Evolutionary conservation across 2,329 filamentous ascomycete species (phyloP), one percentile per base, ranked within the genome.

Genomic region (Microdochium bolleyi): DNA sequence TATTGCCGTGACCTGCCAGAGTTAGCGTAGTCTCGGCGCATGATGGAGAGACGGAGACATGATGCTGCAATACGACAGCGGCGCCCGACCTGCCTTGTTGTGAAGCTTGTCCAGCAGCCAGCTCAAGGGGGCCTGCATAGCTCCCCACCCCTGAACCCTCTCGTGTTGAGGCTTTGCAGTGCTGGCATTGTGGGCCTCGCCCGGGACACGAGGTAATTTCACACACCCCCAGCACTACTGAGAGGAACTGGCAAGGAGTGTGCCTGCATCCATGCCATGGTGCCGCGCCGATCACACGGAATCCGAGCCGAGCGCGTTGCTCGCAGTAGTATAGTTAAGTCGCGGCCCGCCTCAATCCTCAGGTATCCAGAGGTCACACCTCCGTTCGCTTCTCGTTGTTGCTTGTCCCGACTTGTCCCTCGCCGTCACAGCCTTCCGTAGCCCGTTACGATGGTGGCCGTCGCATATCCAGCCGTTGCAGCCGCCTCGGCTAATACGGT

Each of bases 371-470:
- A 8, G 13, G 3, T 38, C 34, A 38, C 34, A 9, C 34, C 7
- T 38, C 34, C 7, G 7, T 38, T 14, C 34, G 14, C 7, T 38
- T 38, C 13, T 38, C n/a, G 14, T 38, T 38, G 16, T 16, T 38
- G 34, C 34, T 19, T 16, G 14, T 38, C 34, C 14, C 34, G 16
- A 38, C 34, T 14, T 38, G 11, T 38, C 34, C 34, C 34, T 38
- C 34, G n/a, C 34, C n/a, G 14, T 38, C 14, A 4, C 34, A 8
- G 7, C 11, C 34, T 9, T 19, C 16, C 4, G 14, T 14, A 38
- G 14, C 34, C 52, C 32, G 13, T 54, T 49, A 59, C 24, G 19
- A 53, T 55, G 30, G 53, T 55, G 13, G 51, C 57, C 30, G 49
- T 56, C 16, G 52, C 57, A 34, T 52, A 22, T 21, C 21, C 41